Evolutionary conservation across 2,329 filamentous ascomycete genomes (phyloP), one percentile per base, ranked within the genome.

Genomic region (Pseudogymnoascus sp.): DNA sequence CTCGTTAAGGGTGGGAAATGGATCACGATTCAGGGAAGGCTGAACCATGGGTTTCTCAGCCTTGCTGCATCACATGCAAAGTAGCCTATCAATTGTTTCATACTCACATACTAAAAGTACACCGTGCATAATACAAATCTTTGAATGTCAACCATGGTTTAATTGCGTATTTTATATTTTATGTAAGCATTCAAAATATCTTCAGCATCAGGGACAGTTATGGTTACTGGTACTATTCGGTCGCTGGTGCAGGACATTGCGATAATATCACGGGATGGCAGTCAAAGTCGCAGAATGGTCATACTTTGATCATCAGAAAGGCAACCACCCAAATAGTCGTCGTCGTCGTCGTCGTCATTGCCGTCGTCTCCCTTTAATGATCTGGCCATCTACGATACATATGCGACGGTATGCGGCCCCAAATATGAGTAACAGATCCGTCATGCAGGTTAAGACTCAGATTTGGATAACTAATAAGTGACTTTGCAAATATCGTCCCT

Each of bases 1-100:
- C 48, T 55, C 48, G 48, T 55, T 55, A 55, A 55, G 48, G 48
- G 29, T 21, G 29, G 48, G 48, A 55, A 55, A 55, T 55, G 48
- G 45, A 55, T 55, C 48, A 55, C 48, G 48, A 55, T 55, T 55
- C 7, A 3, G 27, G n/a, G n/a, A 33, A 55, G 27, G 48, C 27
- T 33, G 27, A 33, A 5, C 4, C 15, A n/a, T 10, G 21, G 3
- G 33, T 10, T 33, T 12, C 29, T 55, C 48, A 55, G 48, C 48
- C 48, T 55, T 10, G 48, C 9, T n/a, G 2, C n/a, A 5, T 21
- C 40, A 10, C 10, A 45, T 45, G 18, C 13, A 18, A 21, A 12
- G 21, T 21, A 45, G 40, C 40, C 40, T 45, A 45, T 55, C 29
- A 9, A 3, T 12, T 55, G 48, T 55, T 55, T 55, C 48, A 55